phyloP scores from a whole-genome alignment of 495 filamentous ascomycete species.

The Chaetomium cochliodes region DNA sequence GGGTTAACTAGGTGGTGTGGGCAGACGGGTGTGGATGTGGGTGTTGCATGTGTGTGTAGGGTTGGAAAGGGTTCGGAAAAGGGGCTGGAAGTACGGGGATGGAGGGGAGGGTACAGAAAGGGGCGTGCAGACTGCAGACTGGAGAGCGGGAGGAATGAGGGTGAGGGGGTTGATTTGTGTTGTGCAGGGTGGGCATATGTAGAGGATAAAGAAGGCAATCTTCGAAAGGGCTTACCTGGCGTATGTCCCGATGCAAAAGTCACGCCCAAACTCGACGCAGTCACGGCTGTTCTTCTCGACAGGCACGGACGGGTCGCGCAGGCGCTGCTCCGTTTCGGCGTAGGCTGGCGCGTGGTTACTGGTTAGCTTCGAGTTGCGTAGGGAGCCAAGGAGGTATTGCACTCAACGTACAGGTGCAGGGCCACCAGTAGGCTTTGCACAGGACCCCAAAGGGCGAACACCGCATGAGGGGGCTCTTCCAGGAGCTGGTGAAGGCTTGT shows the following conservation, averaged over 20 bases:
- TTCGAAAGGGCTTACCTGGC: not conserved
- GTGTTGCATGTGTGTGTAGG: too few relatives aligned
- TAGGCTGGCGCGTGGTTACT: not conserved
- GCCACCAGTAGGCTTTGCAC: not conserved
- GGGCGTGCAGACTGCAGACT: too few relatives aligned
- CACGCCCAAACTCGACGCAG: slow-evolving; percentile 1
- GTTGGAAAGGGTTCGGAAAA: too few relatives aligned
- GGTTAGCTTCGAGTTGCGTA: not conserved
- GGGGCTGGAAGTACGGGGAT: too few relatives aligned
- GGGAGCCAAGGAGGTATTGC: not conserved
- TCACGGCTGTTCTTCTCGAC: not conserved
- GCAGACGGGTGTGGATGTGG: too few relatives aligned
- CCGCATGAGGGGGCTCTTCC: not conserved
- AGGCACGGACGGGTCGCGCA: not conserved
- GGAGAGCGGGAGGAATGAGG: too few relatives aligned
- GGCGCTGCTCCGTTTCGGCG: not conserved
- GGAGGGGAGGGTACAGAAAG: too few relatives aligned
- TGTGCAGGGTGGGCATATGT: too few relatives aligned
- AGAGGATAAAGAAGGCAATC: too few relatives aligned
- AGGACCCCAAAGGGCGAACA: not conserved
- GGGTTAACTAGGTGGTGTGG: not conserved
- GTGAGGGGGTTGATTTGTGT: too few relatives aligned
- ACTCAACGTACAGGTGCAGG: not conserved
- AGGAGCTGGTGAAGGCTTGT: not conserved
- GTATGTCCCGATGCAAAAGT: not conserved